Conservation (phyloP, 2,329 filamentous ascomycete genomes). For the Pestalotiopsis sp. region DNA sequence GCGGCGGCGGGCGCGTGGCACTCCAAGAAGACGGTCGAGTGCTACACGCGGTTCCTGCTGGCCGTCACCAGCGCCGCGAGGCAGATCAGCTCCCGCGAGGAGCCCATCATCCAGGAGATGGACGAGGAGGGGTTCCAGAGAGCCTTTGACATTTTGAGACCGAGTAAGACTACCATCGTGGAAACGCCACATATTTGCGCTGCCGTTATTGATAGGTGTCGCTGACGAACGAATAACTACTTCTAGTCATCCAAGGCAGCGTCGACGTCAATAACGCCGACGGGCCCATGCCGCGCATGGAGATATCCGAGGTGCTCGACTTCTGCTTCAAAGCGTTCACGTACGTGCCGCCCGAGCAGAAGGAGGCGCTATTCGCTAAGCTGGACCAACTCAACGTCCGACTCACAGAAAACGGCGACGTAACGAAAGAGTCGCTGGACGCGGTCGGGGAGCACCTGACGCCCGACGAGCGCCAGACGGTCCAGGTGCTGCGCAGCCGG, state of each 20-base stretch:
- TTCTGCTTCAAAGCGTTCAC: conserved; percentile 18
- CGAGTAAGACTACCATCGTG: conserved; percentile 32
- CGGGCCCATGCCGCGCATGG: conserved; percentile 4
- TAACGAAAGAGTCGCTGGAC: neutral
- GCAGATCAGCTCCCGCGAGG: conserved; percentile 43
- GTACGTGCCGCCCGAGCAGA: conserved; percentile 15
- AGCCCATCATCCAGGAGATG: conserved; percentile 42
- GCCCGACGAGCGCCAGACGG: conserved; percentile 14
- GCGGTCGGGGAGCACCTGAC: conserved; percentile 10
- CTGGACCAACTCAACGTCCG: neutral
- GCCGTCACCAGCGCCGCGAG: conserved; percentile 39
- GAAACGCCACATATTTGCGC: neutral
- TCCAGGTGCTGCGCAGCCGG: conserved; percentile 15
- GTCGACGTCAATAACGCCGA: conserved; percentile 22
- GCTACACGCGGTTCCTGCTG: conserved; percentile 50
- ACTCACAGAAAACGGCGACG: too few species aligned
- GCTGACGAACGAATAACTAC: too few species aligned
- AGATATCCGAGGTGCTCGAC: conserved; percentile 17
- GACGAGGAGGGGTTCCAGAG: conserved; percentile 44
- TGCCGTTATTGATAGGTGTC: neutral
- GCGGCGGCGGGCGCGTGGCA: conserved; percentile 42
- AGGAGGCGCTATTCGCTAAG: conserved; percentile 16
- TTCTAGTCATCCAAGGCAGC: conserved; percentile 39
- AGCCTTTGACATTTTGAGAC: conserved; percentile 43
- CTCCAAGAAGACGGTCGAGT: conserved; percentile 43